These are phyloP conservation scores for Linum lewisii DNA, from an alignment of 345 rosid species.

Conservation along the genomic window DNA sequence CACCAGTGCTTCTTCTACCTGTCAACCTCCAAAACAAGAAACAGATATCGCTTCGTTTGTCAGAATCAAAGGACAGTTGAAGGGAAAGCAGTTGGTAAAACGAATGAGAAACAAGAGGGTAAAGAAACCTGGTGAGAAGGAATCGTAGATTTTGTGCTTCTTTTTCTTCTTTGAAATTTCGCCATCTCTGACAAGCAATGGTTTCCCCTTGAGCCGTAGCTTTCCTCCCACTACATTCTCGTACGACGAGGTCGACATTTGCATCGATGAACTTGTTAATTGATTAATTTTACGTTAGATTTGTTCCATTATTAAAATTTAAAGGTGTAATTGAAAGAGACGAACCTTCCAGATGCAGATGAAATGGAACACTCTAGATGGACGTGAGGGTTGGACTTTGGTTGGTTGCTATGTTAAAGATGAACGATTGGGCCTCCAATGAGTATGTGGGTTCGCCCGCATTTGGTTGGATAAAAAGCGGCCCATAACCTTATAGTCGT, in stretches of 20 bases:
- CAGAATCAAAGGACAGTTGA: not conserved
- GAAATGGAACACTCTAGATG: too few relatives aligned
- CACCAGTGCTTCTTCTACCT: not conserved
- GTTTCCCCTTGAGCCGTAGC: not conserved
- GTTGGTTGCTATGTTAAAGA: too few relatives aligned
- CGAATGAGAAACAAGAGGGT: too few relatives aligned
- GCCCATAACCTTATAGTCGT: too few relatives aligned
- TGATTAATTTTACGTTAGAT: too few relatives aligned
- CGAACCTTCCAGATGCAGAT: too few relatives aligned
- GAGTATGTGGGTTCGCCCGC: too few relatives aligned
- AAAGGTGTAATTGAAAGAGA: too few relatives aligned
- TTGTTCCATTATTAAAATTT: too few relatives aligned
- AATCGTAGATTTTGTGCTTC: not conserved
- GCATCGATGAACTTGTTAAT: not conserved
- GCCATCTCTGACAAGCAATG: not conserved
- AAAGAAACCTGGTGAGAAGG: not conserved
- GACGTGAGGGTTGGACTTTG: too few relatives aligned
- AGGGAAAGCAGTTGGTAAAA: not conserved
- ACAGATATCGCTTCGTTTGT: not conserved
- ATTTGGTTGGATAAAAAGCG: too few relatives aligned
- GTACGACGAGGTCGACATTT: not conserved
- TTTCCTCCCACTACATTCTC: not conserved
- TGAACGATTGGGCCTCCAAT: too few relatives aligned
- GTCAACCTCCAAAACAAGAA: slow-evolving; percentile 1
- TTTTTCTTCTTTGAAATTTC: not conserved